Base-by-base conservation (phyloP, 495 filamentous ascomycete genomes). In the Clavariopsis aquatica region DNA sequence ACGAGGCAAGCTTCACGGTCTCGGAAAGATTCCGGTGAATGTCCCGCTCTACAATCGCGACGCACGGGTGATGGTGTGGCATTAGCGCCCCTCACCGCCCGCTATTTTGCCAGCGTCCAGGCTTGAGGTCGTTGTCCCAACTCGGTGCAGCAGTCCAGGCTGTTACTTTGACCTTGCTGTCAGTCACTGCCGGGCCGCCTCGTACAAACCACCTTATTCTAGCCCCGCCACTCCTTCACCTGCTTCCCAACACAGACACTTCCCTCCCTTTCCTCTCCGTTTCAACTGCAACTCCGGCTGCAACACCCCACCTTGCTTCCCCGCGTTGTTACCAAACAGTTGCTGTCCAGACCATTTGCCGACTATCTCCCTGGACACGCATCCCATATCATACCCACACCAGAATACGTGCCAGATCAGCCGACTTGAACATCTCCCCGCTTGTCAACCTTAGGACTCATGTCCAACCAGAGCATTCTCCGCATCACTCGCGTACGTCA, bases 381-480 rank as follows among this genome's bases (percentile, higher is more conserved):
- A n/a, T 43, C 38, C 38, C 6, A 10, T 17, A 10, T 17, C 3
- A n/a, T 9, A 43, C 38, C 38, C 6, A 10, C 38, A 10, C 38
- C 3, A n/a, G 4, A 43, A 43, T 7, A 43, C 13, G 6, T 7
- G 13, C 13, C 38, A 10, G 15, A n/a, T 43, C 38, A 43, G 15
- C 38, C 38, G 38, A 43, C 15, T 17, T 43, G n/a, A 17, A 17
- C 15, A 43, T 15, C 2, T 17, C 38, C 38, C 38, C 12, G 38
- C 8, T 43, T 43, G 38, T 8, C 38, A 3, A n/a, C 5, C 38
- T 23, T 22, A 49, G 47, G 20, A 49, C 47, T 3, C 47, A 93
- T 92, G 89, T 84, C 89, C 63, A 89, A 93, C 74, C 91, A 95
- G 74, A 88, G 87, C 31, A 88, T 93, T 70, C 87, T 95, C 52